phyloP scores from a whole-genome alignment of 2,329 filamentous ascomycete species.

The Scolecobasidium constrictum region DNA sequence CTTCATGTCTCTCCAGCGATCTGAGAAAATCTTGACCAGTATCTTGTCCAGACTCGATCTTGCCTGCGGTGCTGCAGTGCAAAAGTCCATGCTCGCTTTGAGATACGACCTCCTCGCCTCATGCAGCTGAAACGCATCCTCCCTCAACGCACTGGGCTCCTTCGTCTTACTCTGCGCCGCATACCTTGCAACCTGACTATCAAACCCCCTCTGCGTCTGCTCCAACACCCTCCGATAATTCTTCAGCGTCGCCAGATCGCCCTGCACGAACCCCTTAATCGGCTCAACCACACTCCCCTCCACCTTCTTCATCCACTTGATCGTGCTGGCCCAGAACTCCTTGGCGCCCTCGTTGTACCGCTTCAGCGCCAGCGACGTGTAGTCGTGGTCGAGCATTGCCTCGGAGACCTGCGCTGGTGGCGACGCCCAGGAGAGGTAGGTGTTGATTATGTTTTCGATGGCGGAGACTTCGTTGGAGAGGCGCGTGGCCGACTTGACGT shows the following conservation, averaged over 20 bases:
- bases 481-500: slow-evolving; percentile 51
- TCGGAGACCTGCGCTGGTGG: slow-evolving; percentile 67
- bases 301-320: slow-evolving; percentile 65
- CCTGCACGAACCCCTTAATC: slow-evolving; percentile 63
- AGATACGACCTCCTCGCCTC: slow-evolving; percentile 86
- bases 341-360: slow-evolving; percentile 74
- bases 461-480: slow-evolving; percentile 55
- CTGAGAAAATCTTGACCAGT: slow-evolving; percentile 71
- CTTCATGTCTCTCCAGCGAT: slow-evolving; percentile 82
- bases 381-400: slow-evolving; percentile 86
- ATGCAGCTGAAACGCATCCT: slow-evolving; percentile 92
- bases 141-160: slow-evolving; percentile 78
- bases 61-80: slow-evolving; percentile 74
- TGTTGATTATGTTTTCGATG: slow-evolving; percentile 70
- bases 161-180: slow-evolving; percentile 82
- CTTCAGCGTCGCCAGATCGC: slow-evolving; percentile 77
- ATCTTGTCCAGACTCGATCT: slow-evolving; percentile 76
- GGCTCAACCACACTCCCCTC: slow-evolving; percentile 72
- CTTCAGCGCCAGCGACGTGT: slow-evolving; percentile 77
- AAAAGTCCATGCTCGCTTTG: slow-evolving; percentile 88
- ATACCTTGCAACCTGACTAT: slow-evolving; percentile 71
- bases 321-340: slow-evolving; percentile 74
- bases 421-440: slow-evolving; percentile 64
- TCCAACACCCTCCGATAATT: slow-evolving; percentile 70
- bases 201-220: slow-evolving; percentile 71